Evolutionary conservation across 2,329 filamentous ascomycete genomes (phyloP).

Genomic region (Microcyclospora pomicola): DNA sequence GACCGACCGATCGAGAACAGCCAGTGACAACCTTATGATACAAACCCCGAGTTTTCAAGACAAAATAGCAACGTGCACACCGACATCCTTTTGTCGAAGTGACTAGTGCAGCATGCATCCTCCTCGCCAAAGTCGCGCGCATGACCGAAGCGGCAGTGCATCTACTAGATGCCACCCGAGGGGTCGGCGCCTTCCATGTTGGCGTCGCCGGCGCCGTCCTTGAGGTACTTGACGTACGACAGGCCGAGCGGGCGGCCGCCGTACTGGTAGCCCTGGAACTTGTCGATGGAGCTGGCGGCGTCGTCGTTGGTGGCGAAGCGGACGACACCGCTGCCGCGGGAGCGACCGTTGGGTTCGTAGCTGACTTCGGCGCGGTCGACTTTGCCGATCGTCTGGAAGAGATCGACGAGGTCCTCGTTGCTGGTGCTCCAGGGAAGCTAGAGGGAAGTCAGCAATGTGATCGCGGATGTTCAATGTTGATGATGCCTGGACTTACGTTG

Average conservation of each 20-base stretch:
- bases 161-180: slow-evolving; percentile 73
- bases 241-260: slow-evolving; percentile 86
- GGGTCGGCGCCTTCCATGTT: slow-evolving; percentile 69
- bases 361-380: slow-evolving; percentile 98
- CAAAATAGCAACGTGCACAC: no score
- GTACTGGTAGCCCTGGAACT: slow-evolving; percentile 97
- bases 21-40: no score
- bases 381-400: slow-evolving; percentile 96
- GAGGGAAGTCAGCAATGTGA: slow-evolving; percentile 14
- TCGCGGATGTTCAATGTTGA: neutral
- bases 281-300: slow-evolving; percentile 85
- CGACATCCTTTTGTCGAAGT: no score
- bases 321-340: slow-evolving; percentile 90
- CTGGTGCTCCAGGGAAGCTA: slow-evolving; percentile 97
- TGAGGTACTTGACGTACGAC: slow-evolving; percentile 86
- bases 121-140: no score
- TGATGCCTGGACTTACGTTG: slow-evolving; percentile 54
- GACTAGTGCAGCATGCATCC: no score
- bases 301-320: slow-evolving; percentile 73
- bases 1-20: no score
- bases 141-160: slow-evolving; percentile 51
- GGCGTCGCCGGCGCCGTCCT: slow-evolving; percentile 41
- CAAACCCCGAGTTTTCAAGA: no score
- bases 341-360: slow-evolving; percentile 92
- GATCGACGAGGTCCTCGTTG: slow-evolving; percentile 90